Conservation (phyloP, 192 early-diverging fungal genomes). For the Entomortierella parvispora region DNA sequence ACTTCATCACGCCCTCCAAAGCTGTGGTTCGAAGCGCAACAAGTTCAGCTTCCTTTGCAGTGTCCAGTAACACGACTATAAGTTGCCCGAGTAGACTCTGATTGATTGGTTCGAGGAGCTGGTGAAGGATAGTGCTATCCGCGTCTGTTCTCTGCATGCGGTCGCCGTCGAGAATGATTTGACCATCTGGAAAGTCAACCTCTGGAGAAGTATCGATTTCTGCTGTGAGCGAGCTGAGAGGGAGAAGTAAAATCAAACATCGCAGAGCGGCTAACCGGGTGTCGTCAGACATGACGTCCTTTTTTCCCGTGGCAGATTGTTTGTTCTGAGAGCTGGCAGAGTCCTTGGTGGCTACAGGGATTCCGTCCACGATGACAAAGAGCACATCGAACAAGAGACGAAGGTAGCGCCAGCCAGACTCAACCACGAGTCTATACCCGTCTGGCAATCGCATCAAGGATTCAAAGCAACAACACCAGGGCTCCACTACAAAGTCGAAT, state of each 20-base stretch:
- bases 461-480: slow-evolving; percentile 37
- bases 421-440: slow-evolving; percentile 20
- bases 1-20: slow-evolving; percentile 26
- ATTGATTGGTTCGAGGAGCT: slow-evolving; percentile 8
- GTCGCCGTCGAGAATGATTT: not conserved
- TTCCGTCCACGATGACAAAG: slow-evolving; percentile 23
- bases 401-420: slow-evolving; percentile 13
- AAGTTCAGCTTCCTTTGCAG: slow-evolving; percentile 18
- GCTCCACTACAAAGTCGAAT: slow-evolving; percentile 37
- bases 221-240: slow-evolving; percentile 4
- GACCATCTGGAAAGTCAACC: not conserved
- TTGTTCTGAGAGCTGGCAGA: too few relatives aligned
- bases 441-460: slow-evolving; percentile 29
- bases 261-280: slow-evolving; percentile 21
- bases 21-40: slow-evolving; percentile 14
- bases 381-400: slow-evolving; percentile 18
- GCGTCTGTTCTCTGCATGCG: not conserved
- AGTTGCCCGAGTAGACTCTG: slow-evolving; percentile 8
- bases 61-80: slow-evolving; percentile 21
- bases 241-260: slow-evolving; percentile 23
- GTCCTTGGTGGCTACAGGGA: not conserved
- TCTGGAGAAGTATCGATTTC: not conserved
- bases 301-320: not conserved
- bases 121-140: slow-evolving; percentile 12
- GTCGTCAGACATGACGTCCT: slow-evolving; percentile 39